Base-by-base conservation (phyloP, 768 basidiomycete genomes). In the Piloderma croceum region DNA sequence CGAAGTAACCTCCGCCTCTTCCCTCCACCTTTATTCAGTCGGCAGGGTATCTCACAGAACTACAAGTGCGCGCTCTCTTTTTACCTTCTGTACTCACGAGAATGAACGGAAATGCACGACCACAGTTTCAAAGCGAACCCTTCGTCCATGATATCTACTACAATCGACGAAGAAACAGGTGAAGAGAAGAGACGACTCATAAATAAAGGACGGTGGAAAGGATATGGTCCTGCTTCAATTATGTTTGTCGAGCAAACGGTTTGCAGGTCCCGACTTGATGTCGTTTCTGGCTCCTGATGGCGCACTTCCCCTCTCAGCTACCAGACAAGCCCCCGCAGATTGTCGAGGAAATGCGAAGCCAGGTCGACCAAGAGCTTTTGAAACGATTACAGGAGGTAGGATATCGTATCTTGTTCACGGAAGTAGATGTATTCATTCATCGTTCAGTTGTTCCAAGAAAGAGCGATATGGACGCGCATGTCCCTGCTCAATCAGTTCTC, bases 391-490 rank as follows among this genome's bases (percentile, higher is more conserved):
- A 71, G 47, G 71, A 71, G 63, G 86, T 81, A 39, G 18, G 15
- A 53, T 49, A 25, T 21, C 17, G 13, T 33, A 36, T 15, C n/a
- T n/a, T n/a, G n/a, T n/a, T n/a, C n/a, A n/a, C n/a, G n/a, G n/a
- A n/a, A n/a, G n/a, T n/a, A n/a, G n/a, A n/a, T n/a, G n/a, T n/a
- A n/a, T n/a, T n/a, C n/a, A n/a, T n/a, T n/a, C n/a, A n/a, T n/a
- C n/a, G n/a, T 15, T n/a, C 36, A 92, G 88, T 59, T 80, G 17
- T 83, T 97, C 43, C 63, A 66, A 34, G 67, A 81, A 42, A 75
- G 94, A 19, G 90, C 92, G 1, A 66, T 94, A 7, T 98, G 93
- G 92, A 88, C 89, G 2, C 76, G 92, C n/a, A 70, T 74, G 46
- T 85, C 88, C 1, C 65, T 98, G 6, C 75, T 90, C 48, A 92